Evolutionary conservation across 306 rosid genomes (phyloP), one percentile per base, ranked within the genome.

Genomic region (Castanea crenata): DNA sequence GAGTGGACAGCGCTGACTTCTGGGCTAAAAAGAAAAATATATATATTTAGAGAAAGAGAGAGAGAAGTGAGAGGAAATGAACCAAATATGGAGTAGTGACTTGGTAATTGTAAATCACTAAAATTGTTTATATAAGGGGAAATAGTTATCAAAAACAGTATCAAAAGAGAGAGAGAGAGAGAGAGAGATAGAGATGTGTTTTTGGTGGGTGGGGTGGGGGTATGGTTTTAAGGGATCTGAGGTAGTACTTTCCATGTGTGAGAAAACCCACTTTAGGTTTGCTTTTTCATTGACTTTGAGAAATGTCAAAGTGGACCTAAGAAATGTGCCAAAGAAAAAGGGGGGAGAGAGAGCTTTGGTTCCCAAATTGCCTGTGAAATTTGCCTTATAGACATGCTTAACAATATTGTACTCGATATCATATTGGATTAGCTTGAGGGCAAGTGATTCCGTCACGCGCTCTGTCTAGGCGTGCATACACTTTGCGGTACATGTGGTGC

Each of bases 1-100:
- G 52, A 85, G 78, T 84, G 81, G 86, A 83, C 87, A 92, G 88
- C 91, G 93, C 92, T 89, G 94, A 88, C 91, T 90, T 85, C 75
- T 29, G 8, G 51, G 13, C 46, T 7, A 57, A 62, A 57, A 62
- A 25, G 58, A 68, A 76, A 62, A 18, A 57, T 18, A 84, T 14
- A 49, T 14, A 49, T 73, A 71, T 68, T 38, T 10, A 38, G 46
- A 61, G 65, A 55, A 41, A 58, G 74, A 69, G 75, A 80, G 76
- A 77, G 63, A 29, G 84, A 64, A 78, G 83, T 74, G 75, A 72
- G 57, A 58, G 71, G 86, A 78, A 78, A 77, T 25, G 27, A 25
- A 25, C 1, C 27, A 25, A 25, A 25, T 76, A 77, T 81, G 88
- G 88, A 79, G 88, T 82, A 89, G 84, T 89, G 83, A 82, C 85